Base-by-base conservation (phyloP, 2,329 filamentous ascomycete genomes). In the Paramyrothecium sp. region DNA sequence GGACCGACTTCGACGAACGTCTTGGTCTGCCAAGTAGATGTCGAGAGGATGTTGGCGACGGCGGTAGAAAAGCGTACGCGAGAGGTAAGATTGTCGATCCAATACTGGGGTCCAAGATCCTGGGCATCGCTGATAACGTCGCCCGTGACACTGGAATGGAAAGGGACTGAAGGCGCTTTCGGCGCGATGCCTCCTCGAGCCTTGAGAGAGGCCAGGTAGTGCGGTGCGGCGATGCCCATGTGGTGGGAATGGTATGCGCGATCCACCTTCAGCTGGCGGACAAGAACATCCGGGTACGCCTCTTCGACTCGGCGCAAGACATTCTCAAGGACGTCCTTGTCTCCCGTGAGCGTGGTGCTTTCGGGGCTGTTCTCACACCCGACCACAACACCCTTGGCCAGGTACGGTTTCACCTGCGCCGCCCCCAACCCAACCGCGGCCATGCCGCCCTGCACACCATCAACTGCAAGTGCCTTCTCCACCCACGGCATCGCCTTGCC, bases 331-430 rank as follows among this genome's bases (percentile, higher is more conserved):
- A n/a, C n/a, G n/a, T n/a, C n/a, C n/a, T n/a, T n/a, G 23, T 73
- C 68, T 0, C 73, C 74, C n/a, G 69, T 70, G 1, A 77, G 33
- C 0, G 75, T 78, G 1, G 75, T 64, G 38, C 66, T 74, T 2
- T 57, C 57, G 0, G 70, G 71, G 2, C 69, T 71, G 59, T 78
- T 78, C 34, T 72, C 61, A 48, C 74, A 78, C 1, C 72, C 77
- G n/a, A 75, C 64, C 2, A 61, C 61, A 2, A 71, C 67, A 0
- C 58, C 58, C 1, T 65, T 58, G 1, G 56, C 58, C 0, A 77
- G 59, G 38, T 67, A 71, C 10, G 55, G 58, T 21, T 62, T 47
- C 7, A 72, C 65, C 3, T 73, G 69, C 1, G 62, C 60, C 23
- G 62, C 57, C 0, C 72, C 69, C 0, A 78, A 64, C 0, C 74